Evolutionary conservation across 129 eudicot genomes (phyloP).

Genomic region (Pulicaria dysenterica): DNA sequence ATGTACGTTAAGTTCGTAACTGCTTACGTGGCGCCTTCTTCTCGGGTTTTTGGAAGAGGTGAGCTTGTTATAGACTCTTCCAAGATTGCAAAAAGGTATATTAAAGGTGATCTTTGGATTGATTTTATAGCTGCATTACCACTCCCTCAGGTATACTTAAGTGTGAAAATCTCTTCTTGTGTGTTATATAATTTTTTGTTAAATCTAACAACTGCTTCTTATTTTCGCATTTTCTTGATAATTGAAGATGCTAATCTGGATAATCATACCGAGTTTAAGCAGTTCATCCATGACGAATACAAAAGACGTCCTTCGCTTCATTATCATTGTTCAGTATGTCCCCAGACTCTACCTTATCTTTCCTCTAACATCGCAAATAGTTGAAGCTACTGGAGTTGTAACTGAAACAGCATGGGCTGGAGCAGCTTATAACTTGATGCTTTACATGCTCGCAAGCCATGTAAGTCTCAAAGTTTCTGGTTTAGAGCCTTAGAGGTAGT

Average conservation of each 20-base stretch:
- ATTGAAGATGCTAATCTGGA: slow-evolving; percentile 70
- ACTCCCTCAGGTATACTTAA: slow-evolving; percentile 77
- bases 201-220: background rate
- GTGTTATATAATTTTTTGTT: background rate
- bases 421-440: slow-evolving; percentile 85
- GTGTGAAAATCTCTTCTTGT: slow-evolving; percentile 3
- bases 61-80: slow-evolving; percentile 84
- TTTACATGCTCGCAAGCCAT: slow-evolving; percentile 85
- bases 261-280: slow-evolving; percentile 64
- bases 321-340: slow-evolving; percentile 73
- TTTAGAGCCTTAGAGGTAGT: background rate
- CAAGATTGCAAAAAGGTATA: slow-evolving; percentile 65
- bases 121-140: slow-evolving; percentile 83
- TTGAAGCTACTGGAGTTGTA: slow-evolving; percentile 75
- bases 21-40: slow-evolving; percentile 92
- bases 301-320: slow-evolving; percentile 70
- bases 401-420: slow-evolving; percentile 93
- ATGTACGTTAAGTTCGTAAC: slow-evolving; percentile 72
- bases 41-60: slow-evolving; percentile 96
- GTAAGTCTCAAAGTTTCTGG: slow-evolving; percentile 47
- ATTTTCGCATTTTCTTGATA: slow-evolving; percentile 22
- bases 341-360: slow-evolving; percentile 75
- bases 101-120: slow-evolving; percentile 58
- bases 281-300: slow-evolving; percentile 89
- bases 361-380: slow-evolving; percentile 73